phyloP scores from a whole-genome alignment of 495 filamentous ascomycete species.

The Bryoglossum gracile region DNA sequence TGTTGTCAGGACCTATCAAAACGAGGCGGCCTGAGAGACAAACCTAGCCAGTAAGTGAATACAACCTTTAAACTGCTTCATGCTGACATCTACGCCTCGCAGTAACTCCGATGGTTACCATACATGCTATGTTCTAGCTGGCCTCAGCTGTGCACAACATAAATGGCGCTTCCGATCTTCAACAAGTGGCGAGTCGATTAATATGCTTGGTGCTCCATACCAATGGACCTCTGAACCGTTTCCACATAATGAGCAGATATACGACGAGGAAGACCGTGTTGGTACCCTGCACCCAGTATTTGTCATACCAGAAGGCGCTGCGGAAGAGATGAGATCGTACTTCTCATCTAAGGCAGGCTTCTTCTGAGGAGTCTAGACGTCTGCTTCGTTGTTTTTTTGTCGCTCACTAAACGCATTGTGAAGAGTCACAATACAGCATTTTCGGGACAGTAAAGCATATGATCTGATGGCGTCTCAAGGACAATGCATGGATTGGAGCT shows the following conservation, averaged over 20 bases:
- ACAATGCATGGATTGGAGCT: no score
- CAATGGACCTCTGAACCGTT: constrained; percentile 19
- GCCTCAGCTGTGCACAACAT: constrained; percentile 76
- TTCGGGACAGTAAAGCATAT: not conserved
- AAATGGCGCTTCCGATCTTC: constrained; percentile 54
- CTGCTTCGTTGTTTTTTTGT: no score
- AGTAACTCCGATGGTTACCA: constrained; percentile 85
- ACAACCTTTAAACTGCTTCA: not conserved
- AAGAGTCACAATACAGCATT: not conserved
- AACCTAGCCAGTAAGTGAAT: constrained; percentile 71
- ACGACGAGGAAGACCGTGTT: constrained; percentile 44
- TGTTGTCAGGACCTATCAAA: constrained; percentile 69
- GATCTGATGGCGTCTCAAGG: no score
- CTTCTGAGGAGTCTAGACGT: no score
- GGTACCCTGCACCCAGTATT: constrained; percentile 71
- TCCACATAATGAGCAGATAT: constrained; percentile 42
- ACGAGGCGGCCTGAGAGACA: constrained; percentile 82
- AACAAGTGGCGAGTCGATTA: constrained; percentile 7
- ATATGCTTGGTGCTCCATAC: constrained; percentile 23
- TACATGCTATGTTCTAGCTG: constrained; percentile 81
- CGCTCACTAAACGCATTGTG: no score
- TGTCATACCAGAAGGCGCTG: constrained; percentile 66
- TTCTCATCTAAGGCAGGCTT: constrained; percentile 44
- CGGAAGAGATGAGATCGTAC: constrained; percentile 55
- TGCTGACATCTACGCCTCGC: not conserved